Evolutionary conservation across 148 eudicot species (phyloP).

Genomic region (Limonium bicolor): DNA sequence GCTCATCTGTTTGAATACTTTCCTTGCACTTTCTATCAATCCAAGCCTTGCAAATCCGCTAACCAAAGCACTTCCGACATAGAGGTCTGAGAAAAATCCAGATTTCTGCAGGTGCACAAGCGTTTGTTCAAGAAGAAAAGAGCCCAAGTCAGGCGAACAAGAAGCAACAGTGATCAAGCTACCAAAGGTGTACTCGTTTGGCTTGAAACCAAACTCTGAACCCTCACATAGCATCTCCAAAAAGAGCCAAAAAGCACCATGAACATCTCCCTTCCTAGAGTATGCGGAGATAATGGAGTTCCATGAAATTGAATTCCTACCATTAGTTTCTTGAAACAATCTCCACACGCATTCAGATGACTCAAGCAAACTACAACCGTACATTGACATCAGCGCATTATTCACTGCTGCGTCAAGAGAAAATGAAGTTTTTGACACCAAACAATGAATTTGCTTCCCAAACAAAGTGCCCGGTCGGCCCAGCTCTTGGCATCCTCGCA

Average conservation of each 20-base stretch:
- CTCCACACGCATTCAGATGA: conserved; percentile 22
- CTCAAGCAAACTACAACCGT: conserved; percentile 38
- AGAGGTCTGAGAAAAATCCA: conserved; percentile 47
- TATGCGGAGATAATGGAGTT: conserved; percentile 69
- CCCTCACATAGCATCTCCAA: conserved; percentile 45
- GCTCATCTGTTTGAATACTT: conserved; percentile 42
- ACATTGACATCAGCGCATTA: conserved; percentile 67
- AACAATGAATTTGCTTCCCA: conserved; percentile 68
- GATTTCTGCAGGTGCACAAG: conserved; percentile 34
- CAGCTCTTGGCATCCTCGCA: conserved; percentile 51
- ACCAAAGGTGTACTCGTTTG: conserved; percentile 55
- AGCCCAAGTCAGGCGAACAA: conserved; percentile 14
- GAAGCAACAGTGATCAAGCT: conserved; percentile 55
- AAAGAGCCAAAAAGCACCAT: conserved; percentile 35
- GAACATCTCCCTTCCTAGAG: conserved; percentile 35
- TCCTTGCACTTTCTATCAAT: conserved; percentile 26
- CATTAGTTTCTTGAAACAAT: conserved; percentile 36
- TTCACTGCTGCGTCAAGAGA: conserved; percentile 35
- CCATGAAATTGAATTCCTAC: conserved; percentile 45
- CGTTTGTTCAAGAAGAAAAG: conserved; percentile 37
- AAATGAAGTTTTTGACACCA: conserved; percentile 34
- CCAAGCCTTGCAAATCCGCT: conserved; percentile 62
- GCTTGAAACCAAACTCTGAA: conserved; percentile 16
- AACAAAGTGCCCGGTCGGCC: conserved; percentile 20
- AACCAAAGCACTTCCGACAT: conserved; percentile 75